Base-by-base conservation (phyloP, 2,329 filamentous ascomycete species). In the Aspergillus jensenii region DNA sequence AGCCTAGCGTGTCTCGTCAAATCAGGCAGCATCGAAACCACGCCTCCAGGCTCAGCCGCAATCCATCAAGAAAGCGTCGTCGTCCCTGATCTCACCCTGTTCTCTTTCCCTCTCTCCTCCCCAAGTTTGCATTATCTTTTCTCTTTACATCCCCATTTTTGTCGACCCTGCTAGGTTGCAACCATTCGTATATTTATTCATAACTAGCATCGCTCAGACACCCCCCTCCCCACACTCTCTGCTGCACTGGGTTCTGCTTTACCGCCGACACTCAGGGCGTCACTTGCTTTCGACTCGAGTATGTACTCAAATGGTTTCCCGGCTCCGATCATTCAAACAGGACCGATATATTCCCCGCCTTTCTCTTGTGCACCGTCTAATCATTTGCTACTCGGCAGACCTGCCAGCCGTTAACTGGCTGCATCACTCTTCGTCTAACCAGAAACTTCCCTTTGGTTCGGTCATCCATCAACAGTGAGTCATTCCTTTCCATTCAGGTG, bases 1-100 rank as follows among this genome's bases (percentile, higher is more conserved):
- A 59, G 62, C 8, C 52, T 69, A 68, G 70, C 37, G 44, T 58
- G 15, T 6, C 50, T 72, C 65, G 69, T 66, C 71, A 67, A 31
- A 73, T 73, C 68, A 75, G 73, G 73, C 73, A 75, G 73, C 27
- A 31, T 31, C 27, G 27, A 31, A 31, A 31, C 27, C 27, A 74
- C 71, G 72, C 68, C 67, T 56, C 67, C 65, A 54, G 58, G 61
- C 64, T 68, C 65, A 68, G 64, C 65, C 55, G 60, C 63, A 60
- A 59, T 56, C 56, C 56, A 50, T 55, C 50, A 43, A 62, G 61
- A 68, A 65, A 60, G 62, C 65, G 62, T 59, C 60, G 55, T 56
- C 58, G 50, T 43, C 54, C 60, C 60, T 59, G 58, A 61, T 60
- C 60, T 59, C 56, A 56, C 52, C 43, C 59, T 33, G 6, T 45